Conservation (phyloP, 768 basidiomycete species). For the Saitozyma podzolica region DNA sequence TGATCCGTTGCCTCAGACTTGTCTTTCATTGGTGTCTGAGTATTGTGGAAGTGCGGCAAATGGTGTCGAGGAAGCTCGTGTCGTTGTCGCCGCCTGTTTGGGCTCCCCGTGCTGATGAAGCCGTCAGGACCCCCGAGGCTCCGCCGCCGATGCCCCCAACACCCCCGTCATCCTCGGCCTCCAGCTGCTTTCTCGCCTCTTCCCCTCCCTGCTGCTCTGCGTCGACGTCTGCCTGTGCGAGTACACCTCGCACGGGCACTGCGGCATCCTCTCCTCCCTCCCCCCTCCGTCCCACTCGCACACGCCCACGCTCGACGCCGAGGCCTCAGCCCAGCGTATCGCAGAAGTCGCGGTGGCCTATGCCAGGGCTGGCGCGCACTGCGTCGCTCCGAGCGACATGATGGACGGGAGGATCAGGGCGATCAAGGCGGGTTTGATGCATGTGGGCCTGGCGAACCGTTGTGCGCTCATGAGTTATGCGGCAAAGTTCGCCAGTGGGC, state of each 20-base stretch:
- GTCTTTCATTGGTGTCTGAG: too few species aligned
- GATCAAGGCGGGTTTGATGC: conserved; percentile 83
- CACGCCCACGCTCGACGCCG: conserved; percentile 60
- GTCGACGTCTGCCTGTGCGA: conserved; percentile 99
- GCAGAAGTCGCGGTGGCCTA: conserved; percentile 90
- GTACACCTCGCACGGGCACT: conserved; percentile 98
- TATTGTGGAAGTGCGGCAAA: too few species aligned
- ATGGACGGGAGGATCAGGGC: conserved; percentile 93
- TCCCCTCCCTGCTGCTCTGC: conserved; percentile 83
- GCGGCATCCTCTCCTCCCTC: conserved; percentile 60
- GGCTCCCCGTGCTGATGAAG: not conserved
- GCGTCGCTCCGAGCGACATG: conserved; percentile 99
- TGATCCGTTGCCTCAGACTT: not conserved
- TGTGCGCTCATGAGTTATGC: conserved; percentile 95
- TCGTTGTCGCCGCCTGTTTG: too few species aligned
- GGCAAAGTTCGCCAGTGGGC: conserved; percentile 91
- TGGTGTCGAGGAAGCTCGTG: too few species aligned
- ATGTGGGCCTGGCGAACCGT: conserved; percentile 78
- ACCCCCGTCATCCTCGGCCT: conserved; percentile 97
- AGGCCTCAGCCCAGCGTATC: conserved; percentile 79
- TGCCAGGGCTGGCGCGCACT: conserved; percentile 92
- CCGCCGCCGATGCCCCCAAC: conserved; percentile 81
- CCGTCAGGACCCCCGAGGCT: conserved; percentile 72
- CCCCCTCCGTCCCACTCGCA: conserved; percentile 41
- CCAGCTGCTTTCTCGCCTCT: conserved; percentile 69